Evolutionary conservation across 2,329 filamentous ascomycete species (phyloP).

Genomic region (Plectosphaerella sp.): DNA sequence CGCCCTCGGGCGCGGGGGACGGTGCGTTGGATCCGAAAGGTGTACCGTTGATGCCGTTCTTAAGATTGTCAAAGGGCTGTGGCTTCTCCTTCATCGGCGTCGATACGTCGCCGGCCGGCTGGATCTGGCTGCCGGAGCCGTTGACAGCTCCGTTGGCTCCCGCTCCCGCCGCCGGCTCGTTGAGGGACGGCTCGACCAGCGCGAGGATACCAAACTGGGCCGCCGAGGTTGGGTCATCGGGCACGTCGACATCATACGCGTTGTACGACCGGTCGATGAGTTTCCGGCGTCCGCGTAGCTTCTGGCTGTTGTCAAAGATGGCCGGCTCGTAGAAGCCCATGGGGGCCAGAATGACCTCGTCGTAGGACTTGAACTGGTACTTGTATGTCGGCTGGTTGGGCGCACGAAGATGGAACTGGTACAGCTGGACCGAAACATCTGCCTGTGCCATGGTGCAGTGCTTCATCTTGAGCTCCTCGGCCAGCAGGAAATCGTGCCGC

Average conservation of each 20-base stretch:
- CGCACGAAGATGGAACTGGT: constrained; percentile 85
- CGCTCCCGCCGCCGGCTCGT: constrained; percentile 21
- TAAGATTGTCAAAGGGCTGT: constrained; percentile 66
- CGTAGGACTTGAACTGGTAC: constrained; percentile 95
- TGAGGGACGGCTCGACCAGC: constrained; percentile 55
- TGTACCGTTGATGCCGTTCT: constrained; percentile 67
- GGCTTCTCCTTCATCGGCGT: constrained; percentile 60
- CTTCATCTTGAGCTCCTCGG: constrained; percentile 92
- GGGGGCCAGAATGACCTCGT: constrained; percentile 89
- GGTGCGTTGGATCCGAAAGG: constrained; percentile 82
- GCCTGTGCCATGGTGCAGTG: constrained; percentile 88
- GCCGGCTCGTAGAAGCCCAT: constrained; percentile 91
- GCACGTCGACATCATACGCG: constrained; percentile 80
- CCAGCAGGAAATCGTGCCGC: constrained; percentile 87
- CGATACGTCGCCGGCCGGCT: constrained; percentile 42
- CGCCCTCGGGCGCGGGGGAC: constrained; percentile 78
- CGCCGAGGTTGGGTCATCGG: constrained; percentile 83
- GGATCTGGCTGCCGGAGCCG: constrained; percentile 27
- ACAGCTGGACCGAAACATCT: constrained; percentile 82
- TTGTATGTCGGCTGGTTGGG: constrained; percentile 86
- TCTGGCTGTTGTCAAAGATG: constrained; percentile 78
- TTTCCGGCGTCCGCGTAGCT: constrained; percentile 74
- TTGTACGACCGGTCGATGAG: constrained; percentile 87
- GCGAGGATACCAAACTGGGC: constrained; percentile 70
- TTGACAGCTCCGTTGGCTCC: background rate